Evolutionary conservation across 179 eudicot genomes (phyloP).

Genomic region (Silene noctiflora): DNA sequence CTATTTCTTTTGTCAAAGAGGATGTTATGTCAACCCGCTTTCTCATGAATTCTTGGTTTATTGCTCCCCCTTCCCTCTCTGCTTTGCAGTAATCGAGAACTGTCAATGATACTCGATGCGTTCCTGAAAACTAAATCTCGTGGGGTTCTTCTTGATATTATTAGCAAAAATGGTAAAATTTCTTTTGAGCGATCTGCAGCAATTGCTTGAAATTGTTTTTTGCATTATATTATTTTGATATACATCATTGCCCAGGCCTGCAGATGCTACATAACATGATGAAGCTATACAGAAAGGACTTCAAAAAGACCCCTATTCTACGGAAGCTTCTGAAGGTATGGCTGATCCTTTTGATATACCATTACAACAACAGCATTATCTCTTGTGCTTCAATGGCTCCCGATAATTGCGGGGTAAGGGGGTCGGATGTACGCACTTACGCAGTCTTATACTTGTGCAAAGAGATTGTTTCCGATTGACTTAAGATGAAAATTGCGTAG

Average conservation of each 20-base stretch:
- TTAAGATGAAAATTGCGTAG: no score
- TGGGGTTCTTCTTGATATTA: slow-evolving; percentile 75
- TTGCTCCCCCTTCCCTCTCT: slow-evolving; percentile 3
- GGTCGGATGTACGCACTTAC: no score
- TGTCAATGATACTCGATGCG: slow-evolving; percentile 95
- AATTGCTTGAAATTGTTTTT: slow-evolving; percentile 12
- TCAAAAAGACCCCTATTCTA: slow-evolving; percentile 77
- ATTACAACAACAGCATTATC: neutral
- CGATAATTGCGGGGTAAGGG: no score
- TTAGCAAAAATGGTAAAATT: slow-evolving; percentile 75
- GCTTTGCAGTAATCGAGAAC: slow-evolving; percentile 79
- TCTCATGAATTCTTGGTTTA: slow-evolving; percentile 5
- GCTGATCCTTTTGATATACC: neutral
- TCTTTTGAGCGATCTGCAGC: neutral
- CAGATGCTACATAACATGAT: slow-evolving; percentile 95
- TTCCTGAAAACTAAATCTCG: slow-evolving; percentile 83
- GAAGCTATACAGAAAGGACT: slow-evolving; percentile 75
- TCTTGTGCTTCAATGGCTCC: no score
- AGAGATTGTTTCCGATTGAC: no score
- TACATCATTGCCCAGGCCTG: slow-evolving; percentile 52
- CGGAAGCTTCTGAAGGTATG: slow-evolving; percentile 93
- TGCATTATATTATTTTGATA: slow-evolving; percentile 13
- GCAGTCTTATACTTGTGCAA: no score
- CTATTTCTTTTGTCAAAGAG: neutral
- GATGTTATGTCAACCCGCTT: neutral